phyloP scores from a whole-genome alignment of 2,329 filamentous ascomycete species.

The Aaosphaeria pasadenensis region DNA sequence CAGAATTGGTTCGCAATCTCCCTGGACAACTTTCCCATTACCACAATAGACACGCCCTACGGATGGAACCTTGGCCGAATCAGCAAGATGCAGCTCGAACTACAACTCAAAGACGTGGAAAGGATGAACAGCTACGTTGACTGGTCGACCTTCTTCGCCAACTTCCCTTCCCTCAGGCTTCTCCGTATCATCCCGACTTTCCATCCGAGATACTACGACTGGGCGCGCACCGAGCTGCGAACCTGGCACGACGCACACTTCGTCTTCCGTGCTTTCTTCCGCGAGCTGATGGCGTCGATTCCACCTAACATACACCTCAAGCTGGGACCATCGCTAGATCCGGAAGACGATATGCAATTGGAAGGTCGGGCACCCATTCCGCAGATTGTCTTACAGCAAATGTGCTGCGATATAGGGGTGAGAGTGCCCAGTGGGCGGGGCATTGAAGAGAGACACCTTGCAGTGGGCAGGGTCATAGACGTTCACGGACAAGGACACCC shows the following conservation, averaged over 20 bases:
- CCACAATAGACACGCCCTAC: constrained; percentile 17
- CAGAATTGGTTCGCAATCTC: constrained; percentile 28
- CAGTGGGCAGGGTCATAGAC: constrained; percentile 1
- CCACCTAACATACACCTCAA: constrained; percentile 15
- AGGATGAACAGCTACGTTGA: constrained; percentile 31
- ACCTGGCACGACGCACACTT: constrained; percentile 21
- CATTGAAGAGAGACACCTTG: neutral
- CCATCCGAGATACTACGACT: constrained; percentile 26
- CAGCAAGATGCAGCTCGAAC: constrained; percentile 21
- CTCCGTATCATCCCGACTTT: constrained; percentile 24
- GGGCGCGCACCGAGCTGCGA: constrained; percentile 20
- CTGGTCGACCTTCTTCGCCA: constrained; percentile 23
- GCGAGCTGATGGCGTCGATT: constrained; percentile 19
- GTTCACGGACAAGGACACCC: too few species aligned
- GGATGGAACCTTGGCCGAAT: constrained; percentile 23
- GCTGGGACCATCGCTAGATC: constrained; percentile 12
- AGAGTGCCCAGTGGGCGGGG: constrained; percentile 1
- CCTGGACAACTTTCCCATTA: constrained; percentile 19
- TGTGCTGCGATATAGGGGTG: constrained; percentile 18
- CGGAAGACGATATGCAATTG: constrained; percentile 10
- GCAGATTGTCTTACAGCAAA: constrained; percentile 12
- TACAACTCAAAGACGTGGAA: constrained; percentile 28
- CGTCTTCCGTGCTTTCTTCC: constrained; percentile 28
- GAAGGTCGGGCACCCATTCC: constrained; percentile 12
- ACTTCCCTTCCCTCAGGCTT: constrained; percentile 16